phyloP scores from a whole-genome alignment of 1,139 yeast genomes.

The Taphrina wiesneri region DNA sequence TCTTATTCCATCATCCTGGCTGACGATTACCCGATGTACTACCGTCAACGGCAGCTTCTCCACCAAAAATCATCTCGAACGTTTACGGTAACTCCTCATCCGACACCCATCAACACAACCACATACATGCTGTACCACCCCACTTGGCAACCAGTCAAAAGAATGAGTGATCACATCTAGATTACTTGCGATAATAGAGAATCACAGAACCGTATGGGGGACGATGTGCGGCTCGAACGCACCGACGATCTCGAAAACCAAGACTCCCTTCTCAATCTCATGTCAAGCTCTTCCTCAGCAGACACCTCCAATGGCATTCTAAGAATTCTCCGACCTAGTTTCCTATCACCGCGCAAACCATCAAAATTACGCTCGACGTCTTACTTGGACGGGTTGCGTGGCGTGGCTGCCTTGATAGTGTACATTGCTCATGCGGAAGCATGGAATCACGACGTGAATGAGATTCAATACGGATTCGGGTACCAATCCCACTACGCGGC shows the following conservation, averaged over 20 bases:
- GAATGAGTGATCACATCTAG: too few relatives aligned
- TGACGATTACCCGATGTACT: background rate
- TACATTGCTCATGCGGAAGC: constrained; percentile 24
- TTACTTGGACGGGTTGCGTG: constrained; percentile 27
- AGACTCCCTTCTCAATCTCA: background rate
- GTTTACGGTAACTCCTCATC: too few relatives aligned
- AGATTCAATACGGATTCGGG: constrained; percentile 13
- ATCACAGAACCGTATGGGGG: background rate
- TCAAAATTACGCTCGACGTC: constrained; percentile 9
- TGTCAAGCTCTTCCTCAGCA: background rate
- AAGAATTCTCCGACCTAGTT: background rate
- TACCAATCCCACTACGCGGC: background rate
- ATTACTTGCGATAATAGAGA: too few relatives aligned
- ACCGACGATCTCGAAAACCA: background rate
- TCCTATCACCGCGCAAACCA: background rate
- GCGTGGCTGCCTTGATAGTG: constrained; percentile 24
- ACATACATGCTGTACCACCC: too few relatives aligned
- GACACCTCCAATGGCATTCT: background rate
- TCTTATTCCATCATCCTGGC: background rate
- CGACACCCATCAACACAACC: too few relatives aligned
- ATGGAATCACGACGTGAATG: constrained; percentile 21
- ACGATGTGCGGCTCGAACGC: background rate
- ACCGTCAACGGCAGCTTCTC: background rate
- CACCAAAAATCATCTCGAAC: too few relatives aligned
- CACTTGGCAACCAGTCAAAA: too few relatives aligned